Evolutionary conservation across 495 filamentous ascomycete species (phyloP), one percentile per base, ranked within the genome.

Genomic region (Lichenothelia convexa): DNA sequence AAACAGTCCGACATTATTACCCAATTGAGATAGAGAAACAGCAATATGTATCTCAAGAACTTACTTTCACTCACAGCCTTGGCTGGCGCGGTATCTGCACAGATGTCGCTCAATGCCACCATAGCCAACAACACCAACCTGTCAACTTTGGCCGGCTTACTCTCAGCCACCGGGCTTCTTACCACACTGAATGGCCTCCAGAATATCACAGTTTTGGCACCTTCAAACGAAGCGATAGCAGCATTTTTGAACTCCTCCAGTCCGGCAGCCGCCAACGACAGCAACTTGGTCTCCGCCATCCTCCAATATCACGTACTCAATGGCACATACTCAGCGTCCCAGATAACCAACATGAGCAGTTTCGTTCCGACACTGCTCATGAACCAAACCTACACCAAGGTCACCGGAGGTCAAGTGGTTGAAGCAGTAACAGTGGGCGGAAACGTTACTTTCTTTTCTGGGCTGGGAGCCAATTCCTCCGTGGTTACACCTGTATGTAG

Each of bases 271-370:
- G 17, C 31, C 9, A 47, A 53, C 38, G 48, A 46, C 5, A 30
- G 48, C 0, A 46, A 38, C 2, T 45, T 46, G 12, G 33, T 58
- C 16, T 9, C 50, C 16, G 68, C 69, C 15, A 46, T 79, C 18
- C 53, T 82, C 16, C 48, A 48, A 36, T 82, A 82, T 48, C 77
- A 82, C 51, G 62, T 81, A 31, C 55, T 82, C 12, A 62, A 68
- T 32, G 75, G 75, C 4, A 59, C 55, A 2, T 61, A 64, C 35
- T 24, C 24, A 29, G 57, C 56, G 11, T 47, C 57, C 0, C 47
- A 57, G 17, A 58, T 64, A 35, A 50, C 43, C 5, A 49, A 57
- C 15, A 60, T 55, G 8, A 57, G 64, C 0, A 43, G 44, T 3
- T 75, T 76, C 43, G 47, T 72, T 12, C 68, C 64, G 4, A 78